Evolutionary conservation across 2,329 filamentous ascomycete genomes (phyloP), one percentile per base, ranked within the genome.

Genomic region (Orbilia brochopaga): DNA sequence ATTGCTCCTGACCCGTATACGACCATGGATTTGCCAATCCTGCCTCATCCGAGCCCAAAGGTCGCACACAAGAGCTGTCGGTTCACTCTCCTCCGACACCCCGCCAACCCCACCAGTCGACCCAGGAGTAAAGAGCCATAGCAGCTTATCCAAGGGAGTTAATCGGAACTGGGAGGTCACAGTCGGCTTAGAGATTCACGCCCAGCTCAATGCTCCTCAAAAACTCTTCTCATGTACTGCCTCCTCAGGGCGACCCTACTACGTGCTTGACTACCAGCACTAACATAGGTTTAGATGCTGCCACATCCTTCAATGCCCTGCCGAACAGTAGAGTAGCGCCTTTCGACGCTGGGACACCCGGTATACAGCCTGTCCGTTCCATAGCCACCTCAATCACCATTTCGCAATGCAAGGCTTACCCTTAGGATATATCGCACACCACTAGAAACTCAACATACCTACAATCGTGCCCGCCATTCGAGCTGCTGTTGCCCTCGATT

Each of bases 151-250:
- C 4, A 19, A 51, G 24, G 19, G n/a, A 5, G n/a, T 2, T 10
- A 21, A 60, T 23, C 24, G 19, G 10, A 70, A 70, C 42, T 99
- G 94, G 94, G 91, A 97, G 79, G 83, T 97, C 77, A 97, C 93
- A 0, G 91, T 97, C 27, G 94, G 94, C 73, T 92, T 99, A 75
- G 94, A 99, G 81, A 94, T 99, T 74, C 94, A 99, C 79, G 94
- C 94, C 19, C 93, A 97, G 80, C 84, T 99, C 77, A 96, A 97
- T 80, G 94, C 92, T 0, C 83, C 86, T 2, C 84, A 85, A 77
- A 99, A 99, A 81, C 86, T 99, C 63, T 99, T 99, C 81, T 97
- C 94, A 0, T 79, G 85, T 80, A 81, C 78, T 77, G 24, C 37
- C 35, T 48, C n/a, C 10, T 37, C 10, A 7, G 50, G 8, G n/a